phyloP scores from a whole-genome alignment of 176 grass and related monocot species.

The Alopecurus myosuroides region DNA sequence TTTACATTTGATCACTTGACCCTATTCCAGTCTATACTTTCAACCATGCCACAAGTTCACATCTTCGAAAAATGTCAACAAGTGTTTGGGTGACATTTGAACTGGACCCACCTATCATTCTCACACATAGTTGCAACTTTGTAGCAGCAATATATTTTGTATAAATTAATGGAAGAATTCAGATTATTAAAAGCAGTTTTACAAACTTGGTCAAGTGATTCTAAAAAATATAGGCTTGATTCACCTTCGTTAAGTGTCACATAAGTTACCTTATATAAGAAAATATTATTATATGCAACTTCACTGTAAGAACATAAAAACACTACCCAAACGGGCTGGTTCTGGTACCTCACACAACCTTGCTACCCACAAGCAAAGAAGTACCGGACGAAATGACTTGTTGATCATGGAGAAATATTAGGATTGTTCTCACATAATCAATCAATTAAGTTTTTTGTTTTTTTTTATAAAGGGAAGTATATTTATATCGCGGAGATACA shows the following conservation, averaged over 20 bases:
- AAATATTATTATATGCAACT: background rate
- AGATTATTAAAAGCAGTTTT: background rate
- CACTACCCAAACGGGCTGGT: background rate
- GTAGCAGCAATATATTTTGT: background rate
- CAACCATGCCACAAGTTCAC: background rate
- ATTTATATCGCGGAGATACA: too few relatives aligned
- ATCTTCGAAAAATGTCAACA: background rate
- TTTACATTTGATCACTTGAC: background rate
- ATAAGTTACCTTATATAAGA: background rate
- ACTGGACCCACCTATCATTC: background rate
- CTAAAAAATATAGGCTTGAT: background rate
- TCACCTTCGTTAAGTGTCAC: background rate
- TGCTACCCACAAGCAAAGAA: background rate
- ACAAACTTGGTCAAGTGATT: background rate
- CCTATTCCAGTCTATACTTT: background rate
- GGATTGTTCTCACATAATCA: background rate
- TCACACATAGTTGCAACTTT: background rate
- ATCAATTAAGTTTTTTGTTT: background rate
- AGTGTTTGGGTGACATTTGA: background rate
- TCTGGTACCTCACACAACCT: background rate
- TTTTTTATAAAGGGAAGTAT: too few relatives aligned
- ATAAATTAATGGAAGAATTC: background rate
- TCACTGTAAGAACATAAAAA: background rate
- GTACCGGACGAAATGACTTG: background rate
- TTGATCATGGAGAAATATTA: background rate